Conservation (phyloP, 768 basidiomycete genomes). For the Clitopilus hobsonii region DNA sequence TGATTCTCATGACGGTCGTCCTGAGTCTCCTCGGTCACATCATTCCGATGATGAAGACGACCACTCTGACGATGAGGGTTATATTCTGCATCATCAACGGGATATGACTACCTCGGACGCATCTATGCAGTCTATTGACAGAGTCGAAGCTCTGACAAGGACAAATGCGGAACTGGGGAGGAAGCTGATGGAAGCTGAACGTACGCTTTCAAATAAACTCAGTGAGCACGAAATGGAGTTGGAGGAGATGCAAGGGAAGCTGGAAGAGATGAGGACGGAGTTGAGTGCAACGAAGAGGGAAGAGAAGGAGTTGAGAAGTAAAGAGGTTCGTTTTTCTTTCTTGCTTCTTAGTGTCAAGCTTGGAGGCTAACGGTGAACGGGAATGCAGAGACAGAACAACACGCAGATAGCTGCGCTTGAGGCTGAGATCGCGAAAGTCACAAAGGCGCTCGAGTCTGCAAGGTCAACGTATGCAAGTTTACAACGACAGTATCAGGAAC, state of each 20-base stretch:
- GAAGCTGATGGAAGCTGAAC: slow-evolving; percentile 74
- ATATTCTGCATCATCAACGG: slow-evolving; percentile 28
- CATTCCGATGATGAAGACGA: slow-evolving; percentile 23
- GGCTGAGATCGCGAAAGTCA: slow-evolving; percentile 72
- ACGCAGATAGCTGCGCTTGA: slow-evolving; percentile 70
- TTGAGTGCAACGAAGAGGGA: slow-evolving; percentile 79
- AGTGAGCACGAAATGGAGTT: slow-evolving; percentile 78
- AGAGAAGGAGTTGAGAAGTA: slow-evolving; percentile 86
- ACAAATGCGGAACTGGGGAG: slow-evolving; percentile 70
- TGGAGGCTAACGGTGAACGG: slow-evolving; percentile 1
- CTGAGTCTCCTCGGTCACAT: slow-evolving; percentile 37
- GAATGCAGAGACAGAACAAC: slow-evolving; percentile 51
- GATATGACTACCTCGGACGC: slow-evolving; percentile 54
- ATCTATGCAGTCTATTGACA: slow-evolving; percentile 70
- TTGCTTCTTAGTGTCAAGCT: background rate
- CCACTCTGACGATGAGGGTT: background rate
- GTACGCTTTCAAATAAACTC: slow-evolving; percentile 59
- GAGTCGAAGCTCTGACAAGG: slow-evolving; percentile 67
- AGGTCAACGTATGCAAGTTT: slow-evolving; percentile 69
- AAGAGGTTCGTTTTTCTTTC: slow-evolving; percentile 56
- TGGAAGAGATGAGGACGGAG: slow-evolving; percentile 79
- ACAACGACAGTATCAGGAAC: slow-evolving; percentile 87
- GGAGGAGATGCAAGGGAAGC: slow-evolving; percentile 67
- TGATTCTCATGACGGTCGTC: background rate
- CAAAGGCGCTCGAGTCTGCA: slow-evolving; percentile 69